Evolutionary conservation across 192 early-diverging fungal genomes (phyloP), one percentile per base, ranked within the genome.

Genomic region (Umbelopsis sp.): DNA sequence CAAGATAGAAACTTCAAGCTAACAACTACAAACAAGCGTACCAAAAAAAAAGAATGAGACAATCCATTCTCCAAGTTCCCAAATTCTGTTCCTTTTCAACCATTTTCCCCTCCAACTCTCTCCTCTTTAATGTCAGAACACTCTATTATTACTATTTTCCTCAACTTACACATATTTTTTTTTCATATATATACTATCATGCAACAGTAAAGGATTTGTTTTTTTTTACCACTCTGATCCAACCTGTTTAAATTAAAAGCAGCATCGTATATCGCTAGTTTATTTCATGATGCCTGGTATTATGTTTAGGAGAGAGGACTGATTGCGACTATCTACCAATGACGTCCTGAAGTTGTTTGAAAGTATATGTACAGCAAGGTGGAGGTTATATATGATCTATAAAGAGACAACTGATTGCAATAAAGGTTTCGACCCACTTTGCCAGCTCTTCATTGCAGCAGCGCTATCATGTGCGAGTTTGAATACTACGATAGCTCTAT

Each of bases 391-490:
- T 16, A 17, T 21, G 17, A 62, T 11, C 31, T 62, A 62, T 5
- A 32, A 20, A 5, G 56, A 32, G 16, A 32, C 31, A 17, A 31
- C 26, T 17, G 26, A 26, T 26, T 62, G 56, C 56, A 62, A 32
- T 20, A 62, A 26, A 16, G 24, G 24, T 32, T 62, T 62, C 1
- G 56, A 29, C 31, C 56, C 56, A 20, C 56, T 62, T 26, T 62
- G 56, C 56, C 56, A 62, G 31, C 26, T 29, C 8, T 62, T 62
- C 5, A 62, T 32, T 0, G 56, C 56, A 7, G n/a, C 20, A 32
- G 56, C 56, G 56, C 56, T 62, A 62, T 62, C 56, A 32, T 62
- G 56, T 34, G 56, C 56, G 10, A 62, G 26, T 34, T 34, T 68
- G 16, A 68, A 68, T 0, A 71, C 47, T 49, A 21, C 1, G 16